phyloP scores from a whole-genome alignment of 2,329 filamentous ascomycete genomes.

The Paecilomyces dactylethromorphus region DNA sequence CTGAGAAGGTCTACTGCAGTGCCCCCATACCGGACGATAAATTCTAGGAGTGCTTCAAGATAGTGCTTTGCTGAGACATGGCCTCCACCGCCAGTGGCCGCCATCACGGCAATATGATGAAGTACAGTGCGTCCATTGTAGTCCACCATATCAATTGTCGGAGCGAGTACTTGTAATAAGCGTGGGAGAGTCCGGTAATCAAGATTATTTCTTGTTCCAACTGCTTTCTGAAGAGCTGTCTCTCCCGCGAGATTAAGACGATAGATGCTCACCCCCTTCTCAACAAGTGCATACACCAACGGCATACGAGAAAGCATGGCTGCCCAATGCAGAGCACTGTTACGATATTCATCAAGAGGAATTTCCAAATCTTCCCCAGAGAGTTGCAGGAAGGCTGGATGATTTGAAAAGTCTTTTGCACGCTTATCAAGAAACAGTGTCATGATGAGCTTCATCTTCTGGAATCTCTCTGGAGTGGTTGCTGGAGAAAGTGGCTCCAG shows the following conservation, averaged over 20 bases:
- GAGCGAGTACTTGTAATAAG: constrained; percentile 77
- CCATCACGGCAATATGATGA: constrained; percentile 93
- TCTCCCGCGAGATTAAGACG: constrained; percentile 85
- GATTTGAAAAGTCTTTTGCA: constrained; percentile 63
- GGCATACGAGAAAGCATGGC: constrained; percentile 83
- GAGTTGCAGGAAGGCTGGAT: constrained; percentile 70
- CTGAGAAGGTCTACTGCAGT: constrained; percentile 44
- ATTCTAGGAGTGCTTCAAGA: constrained; percentile 87
- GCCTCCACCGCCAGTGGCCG: constrained; percentile 87
- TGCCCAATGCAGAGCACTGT: constrained; percentile 94
- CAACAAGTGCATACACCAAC: constrained; percentile 72
- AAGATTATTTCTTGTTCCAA: constrained; percentile 87
- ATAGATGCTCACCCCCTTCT: constrained; percentile 78
- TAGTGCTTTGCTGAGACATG: constrained; percentile 86
- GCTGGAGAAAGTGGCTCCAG: constrained; percentile 44
- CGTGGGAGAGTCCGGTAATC: constrained; percentile 88
- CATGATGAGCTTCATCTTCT: constrained; percentile 75
- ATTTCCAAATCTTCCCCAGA: constrained; percentile 79
- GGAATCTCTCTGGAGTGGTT: constrained; percentile 59
- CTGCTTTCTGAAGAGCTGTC: constrained; percentile 87
- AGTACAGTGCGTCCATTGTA: constrained; percentile 84
- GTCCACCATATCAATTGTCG: constrained; percentile 86
- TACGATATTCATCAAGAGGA: constrained; percentile 76
- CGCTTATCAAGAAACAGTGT: constrained; percentile 72
- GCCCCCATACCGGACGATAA: constrained; percentile 81